These are phyloP conservation scores for Aspergillus sp. DNA, from an alignment of 2,329 filamentous ascomycete species.

Conservation along the genomic window DNA sequence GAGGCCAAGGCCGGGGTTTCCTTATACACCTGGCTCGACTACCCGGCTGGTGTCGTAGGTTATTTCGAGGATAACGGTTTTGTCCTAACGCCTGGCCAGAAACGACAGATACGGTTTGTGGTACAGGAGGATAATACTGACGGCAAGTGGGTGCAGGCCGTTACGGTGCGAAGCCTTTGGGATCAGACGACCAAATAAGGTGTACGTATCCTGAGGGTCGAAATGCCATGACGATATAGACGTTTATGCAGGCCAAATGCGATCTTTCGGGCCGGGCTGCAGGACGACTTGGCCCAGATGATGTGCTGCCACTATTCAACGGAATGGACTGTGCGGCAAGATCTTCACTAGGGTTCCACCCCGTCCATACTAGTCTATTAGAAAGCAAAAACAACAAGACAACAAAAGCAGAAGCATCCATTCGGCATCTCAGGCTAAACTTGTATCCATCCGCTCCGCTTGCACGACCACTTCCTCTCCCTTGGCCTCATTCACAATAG, in stretches of 20 bases:
- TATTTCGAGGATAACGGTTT: constrained; percentile 57
- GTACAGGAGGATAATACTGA: constrained; percentile 46
- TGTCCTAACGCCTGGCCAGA: constrained; percentile 47
- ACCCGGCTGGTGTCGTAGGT: constrained; percentile 49
- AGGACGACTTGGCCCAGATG: too few species aligned
- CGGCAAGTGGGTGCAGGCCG: constrained; percentile 46
- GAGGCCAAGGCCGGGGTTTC: constrained; percentile 50
- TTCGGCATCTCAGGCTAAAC: too few species aligned
- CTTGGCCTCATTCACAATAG: neutral
- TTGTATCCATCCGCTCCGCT: too few species aligned
- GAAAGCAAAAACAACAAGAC: neutral
- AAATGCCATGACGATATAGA: too few species aligned
- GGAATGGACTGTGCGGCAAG: too few species aligned
- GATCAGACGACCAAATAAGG: constrained; percentile 31
- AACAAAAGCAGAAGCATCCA: neutral
- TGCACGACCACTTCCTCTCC: neutral
- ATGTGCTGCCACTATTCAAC: too few species aligned
- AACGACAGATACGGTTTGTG: constrained; percentile 46
- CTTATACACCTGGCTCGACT: constrained; percentile 57
- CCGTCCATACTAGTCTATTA: too few species aligned
- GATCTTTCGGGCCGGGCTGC: too few species aligned
- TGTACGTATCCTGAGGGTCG: too few species aligned
- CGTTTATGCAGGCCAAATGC: too few species aligned
- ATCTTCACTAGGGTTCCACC: too few species aligned
- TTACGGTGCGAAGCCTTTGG: constrained; percentile 56